A percentile compares a stretch with the other conserved stretches of the same genome.
Evolutionary conservation across 2,329 filamentous ascomycete genomes (phyloP).

Genomic region (Pseudocercospora fuligena): DNA sequence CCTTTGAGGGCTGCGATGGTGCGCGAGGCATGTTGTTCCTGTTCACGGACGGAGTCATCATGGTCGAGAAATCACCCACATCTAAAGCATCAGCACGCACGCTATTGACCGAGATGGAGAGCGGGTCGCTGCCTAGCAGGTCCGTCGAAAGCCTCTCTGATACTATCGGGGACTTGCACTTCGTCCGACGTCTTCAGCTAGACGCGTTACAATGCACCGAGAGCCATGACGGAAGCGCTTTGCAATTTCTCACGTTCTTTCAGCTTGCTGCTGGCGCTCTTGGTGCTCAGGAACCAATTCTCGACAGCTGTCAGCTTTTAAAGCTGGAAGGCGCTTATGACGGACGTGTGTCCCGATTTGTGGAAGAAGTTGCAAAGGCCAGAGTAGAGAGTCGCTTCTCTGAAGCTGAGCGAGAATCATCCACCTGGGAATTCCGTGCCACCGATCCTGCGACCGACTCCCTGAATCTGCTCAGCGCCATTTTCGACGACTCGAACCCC

Average conservation of each 20-base stretch:
- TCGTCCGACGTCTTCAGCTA: conserved; percentile 50
- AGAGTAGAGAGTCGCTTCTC: conserved; percentile 83
- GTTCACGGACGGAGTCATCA: conserved; percentile 79
- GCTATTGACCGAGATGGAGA: conserved; percentile 83
- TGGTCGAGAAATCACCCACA: conserved; percentile 67
- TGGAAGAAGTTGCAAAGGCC: conserved; percentile 85
- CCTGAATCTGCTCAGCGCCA: conserved; percentile 63
- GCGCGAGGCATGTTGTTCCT: conserved; percentile 72
- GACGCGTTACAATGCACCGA: conserved; percentile 36
- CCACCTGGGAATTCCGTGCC: conserved; percentile 79
- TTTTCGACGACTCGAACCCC: conserved; percentile 72
- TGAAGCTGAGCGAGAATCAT: conserved; percentile 79
- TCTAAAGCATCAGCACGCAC: conserved; percentile 68
- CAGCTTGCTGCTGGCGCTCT: conserved; percentile 30
- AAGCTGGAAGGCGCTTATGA: conserved; percentile 77
- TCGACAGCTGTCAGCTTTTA: conserved; percentile 53
- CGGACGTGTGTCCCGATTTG: conserved; percentile 73
- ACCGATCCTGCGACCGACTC: conserved; percentile 64
- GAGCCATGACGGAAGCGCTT: conserved; percentile 33
- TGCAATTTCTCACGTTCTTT: conserved; percentile 38
- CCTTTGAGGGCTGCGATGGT: conserved; percentile 37
- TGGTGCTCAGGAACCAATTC: conserved; percentile 28
- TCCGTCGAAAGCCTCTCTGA: conserved; percentile 52
- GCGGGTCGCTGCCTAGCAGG: conserved; percentile 61
- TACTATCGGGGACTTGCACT: conserved; percentile 70